Evolutionary conservation across 768 basidiomycete genomes (phyloP), one percentile per base, ranked within the genome.

Genomic region (Amylocystis lapponica): DNA sequence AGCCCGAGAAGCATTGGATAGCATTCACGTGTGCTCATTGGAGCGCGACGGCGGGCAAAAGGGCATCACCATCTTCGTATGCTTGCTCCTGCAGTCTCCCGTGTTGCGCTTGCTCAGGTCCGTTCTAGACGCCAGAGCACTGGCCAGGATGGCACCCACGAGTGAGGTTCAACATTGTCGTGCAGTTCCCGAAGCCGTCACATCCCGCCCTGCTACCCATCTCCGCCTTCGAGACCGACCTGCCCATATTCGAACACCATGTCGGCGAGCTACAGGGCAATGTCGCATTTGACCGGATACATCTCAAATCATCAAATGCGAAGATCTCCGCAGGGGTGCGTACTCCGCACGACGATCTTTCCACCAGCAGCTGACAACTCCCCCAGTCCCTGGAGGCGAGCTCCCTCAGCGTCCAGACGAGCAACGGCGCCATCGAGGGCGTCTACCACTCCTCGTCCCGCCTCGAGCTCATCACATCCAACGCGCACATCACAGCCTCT

Each of bases 351-450:
- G 3, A 1, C n/a, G n/a, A 17, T 4, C 11, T 19, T 2, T n/a
- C 11, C 12, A 11, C 7, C 5, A 29, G 9, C 14, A 4, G 5
- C 13, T 34, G 12, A 19, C 8, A 11, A 26, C 5, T 16, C 7
- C 12, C 27, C 14, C 34, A 73, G 71, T 59, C 64, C 7, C 29
- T 69, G n/a, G 52, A 57, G 9, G 52, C 61, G 4, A 41, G 52
- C 2, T 29, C 35, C 16, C 57, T 53, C 0, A 27, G 39, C 2
- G 16, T 68, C 25, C 45, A 26, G 3, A 57, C 71, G 21, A 53
- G 45, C 8, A 69, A 74, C 19, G 59, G 57, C 3, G 33, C 48
- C 1, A 69, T 74, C 42, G 19, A 13, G 3, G 72, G 72, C 19
- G 57, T 57, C 19, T 67, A 67, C 49, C 66, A 60, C 43, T 42